Evolutionary conservation across 352 stramenopile species (phyloP).

Genomic region (Stephanocyclus meneghinianus): DNA sequence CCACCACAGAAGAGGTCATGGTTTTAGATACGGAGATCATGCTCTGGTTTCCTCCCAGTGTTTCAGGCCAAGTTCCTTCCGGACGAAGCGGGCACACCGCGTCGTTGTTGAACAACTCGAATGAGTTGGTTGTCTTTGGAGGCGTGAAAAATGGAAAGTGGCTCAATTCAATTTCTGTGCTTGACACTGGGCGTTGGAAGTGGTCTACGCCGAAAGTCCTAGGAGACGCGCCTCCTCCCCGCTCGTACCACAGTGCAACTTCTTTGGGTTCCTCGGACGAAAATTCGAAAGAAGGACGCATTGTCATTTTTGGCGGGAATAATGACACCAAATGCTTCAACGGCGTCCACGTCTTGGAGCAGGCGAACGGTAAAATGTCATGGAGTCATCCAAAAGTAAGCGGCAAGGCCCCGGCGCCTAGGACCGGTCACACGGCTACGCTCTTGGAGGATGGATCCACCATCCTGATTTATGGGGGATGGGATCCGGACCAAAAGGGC

Average conservation of each 20-base stretch:
- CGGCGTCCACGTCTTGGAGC: slow-evolving; percentile 89
- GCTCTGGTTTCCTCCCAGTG: slow-evolving; percentile 85
- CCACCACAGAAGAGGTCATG: slow-evolving; percentile 72
- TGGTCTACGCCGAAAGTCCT: slow-evolving; percentile 88
- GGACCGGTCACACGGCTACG: slow-evolving; percentile 89
- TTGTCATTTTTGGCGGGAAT: slow-evolving; percentile 93
- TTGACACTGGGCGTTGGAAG: slow-evolving; percentile 84
- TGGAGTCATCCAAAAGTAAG: slow-evolving; percentile 88
- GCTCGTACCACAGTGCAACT: slow-evolving; percentile 86
- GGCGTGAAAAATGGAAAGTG: slow-evolving; percentile 74
- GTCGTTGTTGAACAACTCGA: slow-evolving; percentile 58
- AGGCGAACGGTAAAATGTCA: slow-evolving; percentile 70
- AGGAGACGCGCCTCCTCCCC: slow-evolving; percentile 86
- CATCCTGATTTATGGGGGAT: slow-evolving; percentile 90
- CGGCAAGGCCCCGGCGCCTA: slow-evolving; percentile 82
- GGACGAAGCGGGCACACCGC: slow-evolving; percentile 68
- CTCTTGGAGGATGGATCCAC: slow-evolving; percentile 85
- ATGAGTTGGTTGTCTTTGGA: slow-evolving; percentile 75
- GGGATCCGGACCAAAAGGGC: slow-evolving; percentile 85
- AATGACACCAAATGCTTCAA: slow-evolving; percentile 90
- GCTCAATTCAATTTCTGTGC: slow-evolving; percentile 63
- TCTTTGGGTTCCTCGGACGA: slow-evolving; percentile 29
- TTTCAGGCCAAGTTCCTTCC: slow-evolving; percentile 70
- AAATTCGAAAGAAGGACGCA: slow-evolving; percentile 38
- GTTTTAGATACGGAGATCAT: slow-evolving; percentile 90